Evolutionary conservation across 352 stramenopile genomes (phyloP), one percentile per base, ranked within the genome.

Genomic region (Hyaloperonospora arabidopsidis): DNA sequence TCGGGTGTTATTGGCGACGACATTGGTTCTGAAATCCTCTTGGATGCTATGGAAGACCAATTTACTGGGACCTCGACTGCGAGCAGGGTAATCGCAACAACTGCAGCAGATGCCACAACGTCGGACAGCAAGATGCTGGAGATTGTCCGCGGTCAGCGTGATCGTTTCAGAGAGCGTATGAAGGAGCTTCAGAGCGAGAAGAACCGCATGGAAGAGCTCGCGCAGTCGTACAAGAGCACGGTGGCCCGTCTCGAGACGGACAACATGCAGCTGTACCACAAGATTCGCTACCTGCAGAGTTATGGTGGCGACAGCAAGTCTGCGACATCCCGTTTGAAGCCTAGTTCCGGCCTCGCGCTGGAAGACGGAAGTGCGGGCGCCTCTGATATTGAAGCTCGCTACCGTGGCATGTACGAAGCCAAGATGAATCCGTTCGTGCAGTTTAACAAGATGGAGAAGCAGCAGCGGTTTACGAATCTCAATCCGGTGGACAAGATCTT

Each of bases 221-320:
- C 66, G 23, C 69, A 70, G 17, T 74, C 70, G 45, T 84, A 76
- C 52, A 81, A 85, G 54, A 76, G 55, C 49, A 83, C 79, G 22
- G 78, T 84, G 17, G 52, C 78, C 2, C 81, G 79, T 25, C 70
- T 96, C 25, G 84, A 95, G 65, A 75, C 72, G 0, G 87, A 96
- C 67, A 96, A 96, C 70, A 88, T 96, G 71, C 79, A 93, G 57
- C 64, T 96, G 13, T 95, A 95, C 55, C 77, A 95, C 60, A 96
- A 96, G 67, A 88, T 96, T 48, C 76, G 84, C 3, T 92, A 89
- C 53, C 48, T 94, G 45, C 77, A 92, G 49, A 95, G 76, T 65
- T 91, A 89, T 54, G 63, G 71, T n/a, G 58, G 57, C 2, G 68
- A 57, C 22, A 62, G 39, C 23, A 64, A 59, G 23, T 49, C 55